phyloP scores from a whole-genome alignment of 208 protist genomes.

The Trypanosoma boissoni region DNA sequence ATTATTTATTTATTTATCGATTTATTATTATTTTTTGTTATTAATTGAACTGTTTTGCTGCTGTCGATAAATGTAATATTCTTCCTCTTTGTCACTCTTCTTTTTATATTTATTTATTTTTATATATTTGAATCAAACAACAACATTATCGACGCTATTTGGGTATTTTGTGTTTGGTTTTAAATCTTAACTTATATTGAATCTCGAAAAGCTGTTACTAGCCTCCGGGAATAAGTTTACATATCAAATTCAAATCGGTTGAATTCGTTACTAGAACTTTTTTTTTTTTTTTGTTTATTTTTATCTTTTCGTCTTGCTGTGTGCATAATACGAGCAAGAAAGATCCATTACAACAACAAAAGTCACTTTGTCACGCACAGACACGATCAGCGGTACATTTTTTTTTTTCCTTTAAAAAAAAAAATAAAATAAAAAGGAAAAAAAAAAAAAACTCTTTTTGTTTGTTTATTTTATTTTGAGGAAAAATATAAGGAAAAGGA shows the following conservation, averaged over 20 bases:
- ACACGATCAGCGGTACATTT: too few species aligned
- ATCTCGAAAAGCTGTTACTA: too few species aligned
- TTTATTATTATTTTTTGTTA: conserved; percentile 12
- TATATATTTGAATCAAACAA: too few species aligned
- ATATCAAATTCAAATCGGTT: too few species aligned
- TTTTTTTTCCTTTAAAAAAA: background rate
- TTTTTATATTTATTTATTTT: background rate
- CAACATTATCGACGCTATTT: too few species aligned
- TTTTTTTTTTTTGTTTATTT: background rate
- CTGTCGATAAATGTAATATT: background rate
- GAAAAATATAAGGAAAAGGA: conserved; percentile 5
- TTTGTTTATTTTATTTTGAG: background rate
- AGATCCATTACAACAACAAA: too few species aligned
- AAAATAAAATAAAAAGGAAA: background rate
- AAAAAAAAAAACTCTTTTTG: background rate
- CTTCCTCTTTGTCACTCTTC: background rate
- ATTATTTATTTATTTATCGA: conserved; percentile 3
- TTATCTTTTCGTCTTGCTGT: background rate
- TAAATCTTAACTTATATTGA: too few species aligned
- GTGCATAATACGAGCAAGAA: too few species aligned
- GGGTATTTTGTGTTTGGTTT: background rate
- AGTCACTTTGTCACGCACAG: too few species aligned
- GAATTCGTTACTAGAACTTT: background rate
- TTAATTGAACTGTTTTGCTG: conserved; percentile 1
- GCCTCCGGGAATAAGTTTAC: too few species aligned